Evolutionary conservation across 495 filamentous ascomycete genomes (phyloP), one percentile per base, ranked within the genome.

Genomic region (Schizothecium vesticola): DNA sequence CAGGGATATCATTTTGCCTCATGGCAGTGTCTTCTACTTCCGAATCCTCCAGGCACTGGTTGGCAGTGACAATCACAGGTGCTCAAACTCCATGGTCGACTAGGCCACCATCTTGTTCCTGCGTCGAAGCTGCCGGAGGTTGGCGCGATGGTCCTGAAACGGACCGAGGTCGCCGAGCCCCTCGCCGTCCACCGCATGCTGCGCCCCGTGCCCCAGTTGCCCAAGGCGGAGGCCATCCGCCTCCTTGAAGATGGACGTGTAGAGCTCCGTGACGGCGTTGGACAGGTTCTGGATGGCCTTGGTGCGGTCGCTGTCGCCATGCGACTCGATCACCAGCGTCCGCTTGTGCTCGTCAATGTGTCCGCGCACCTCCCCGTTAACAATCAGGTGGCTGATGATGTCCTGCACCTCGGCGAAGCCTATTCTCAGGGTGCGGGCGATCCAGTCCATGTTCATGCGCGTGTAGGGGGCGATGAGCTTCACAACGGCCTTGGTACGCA

Each of bases 391-490:
- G 65, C 93, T 89, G 19, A 98, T 79, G 63, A 99, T 98, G 69
- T 98, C 95, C 78, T 94, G 88, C 0, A 96, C 96, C 79, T 99
- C 95, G 3, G 85, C 76, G 21, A 91, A 85, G 61, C 90, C 87
- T 72, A 99, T 96, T 69, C 90, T 90, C 51, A 99, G 89, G 71
- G 91, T 87, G 67, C 90, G 88, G 26, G 92, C 92, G 70, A 98
- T 90, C 81, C 96, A 96, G 56, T 82, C 80, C 31, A 98, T 82
- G 26, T 87, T 89, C 85, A 99, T 97, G 28, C 93, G 90, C 3
- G 92, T 96, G 80, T 98, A 99, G 0, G 95, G 94, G 6, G 93
- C 92, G 64, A 98, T 95, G 55, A 99, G 79, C 80, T 97, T 97
- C 31, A 97, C 81, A 3, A 99, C 89, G 1, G 92, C 95, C 80